Evolutionary conservation across 257 asterid genomes (phyloP).

Genomic region (Nicotiana knightiana): DNA sequence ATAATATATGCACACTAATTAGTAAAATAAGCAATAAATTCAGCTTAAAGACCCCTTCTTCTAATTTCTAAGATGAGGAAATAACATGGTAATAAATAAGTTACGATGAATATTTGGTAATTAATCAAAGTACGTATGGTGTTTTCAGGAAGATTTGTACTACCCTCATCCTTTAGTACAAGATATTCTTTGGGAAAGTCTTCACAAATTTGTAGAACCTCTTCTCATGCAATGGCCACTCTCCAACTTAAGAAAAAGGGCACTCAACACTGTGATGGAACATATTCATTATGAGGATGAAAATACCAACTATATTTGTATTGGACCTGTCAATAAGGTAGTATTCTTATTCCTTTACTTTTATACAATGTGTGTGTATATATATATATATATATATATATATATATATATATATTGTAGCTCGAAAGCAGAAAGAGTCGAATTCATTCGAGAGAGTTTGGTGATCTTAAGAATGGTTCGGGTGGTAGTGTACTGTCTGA

Average conservation of each 20-base stretch:
- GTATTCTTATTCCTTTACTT: slow-evolving; percentile 9
- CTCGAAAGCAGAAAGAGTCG: no score
- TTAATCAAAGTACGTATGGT: background rate
- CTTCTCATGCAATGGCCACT: slow-evolving; percentile 58
- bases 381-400: no score
- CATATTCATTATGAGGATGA: slow-evolving; percentile 55
- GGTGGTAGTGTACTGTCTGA: no score
- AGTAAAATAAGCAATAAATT: no score
- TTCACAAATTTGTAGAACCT: slow-evolving; percentile 54
- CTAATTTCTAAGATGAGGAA: no score
- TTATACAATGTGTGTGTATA: no score
- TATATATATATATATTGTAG: no score
- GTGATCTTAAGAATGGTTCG: no score
- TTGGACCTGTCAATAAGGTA: slow-evolving; percentile 71
- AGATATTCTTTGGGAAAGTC: slow-evolving; percentile 54
- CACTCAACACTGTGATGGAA: slow-evolving; percentile 32
- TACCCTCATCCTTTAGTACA: slow-evolving; percentile 61
- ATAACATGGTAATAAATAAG: background rate
- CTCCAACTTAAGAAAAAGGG: slow-evolving; percentile 45
- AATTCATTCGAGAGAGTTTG: no score
- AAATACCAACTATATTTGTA: slow-evolving; percentile 48
- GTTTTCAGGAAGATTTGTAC: slow-evolving; percentile 65
- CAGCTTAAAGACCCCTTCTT: no score
- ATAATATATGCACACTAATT: no score
- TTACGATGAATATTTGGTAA: no score